Percentiles rank a stretch among this genome's conserved stretches.
Conservation (phyloP, 2,329 filamentous ascomycete species). For the Scytalidium lignicola region DNA sequence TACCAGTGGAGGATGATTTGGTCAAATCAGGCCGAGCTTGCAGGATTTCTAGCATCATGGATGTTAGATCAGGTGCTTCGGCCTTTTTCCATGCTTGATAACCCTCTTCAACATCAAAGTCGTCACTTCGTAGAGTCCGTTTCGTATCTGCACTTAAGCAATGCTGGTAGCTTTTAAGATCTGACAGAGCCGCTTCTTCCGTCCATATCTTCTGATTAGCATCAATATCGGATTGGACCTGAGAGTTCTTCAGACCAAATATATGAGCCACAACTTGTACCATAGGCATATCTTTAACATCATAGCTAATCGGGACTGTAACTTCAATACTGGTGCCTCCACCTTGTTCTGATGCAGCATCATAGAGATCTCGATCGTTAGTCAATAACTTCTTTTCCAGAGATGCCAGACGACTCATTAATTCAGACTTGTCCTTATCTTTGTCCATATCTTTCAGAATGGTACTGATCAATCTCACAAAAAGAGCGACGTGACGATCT, state of each 20-base stretch:
- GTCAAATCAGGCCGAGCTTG: conserved; percentile 81
- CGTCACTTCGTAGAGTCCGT: conserved; percentile 69
- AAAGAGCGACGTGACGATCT: conserved; percentile 90
- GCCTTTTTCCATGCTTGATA: conserved; percentile 87
- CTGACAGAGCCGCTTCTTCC: conserved; percentile 81
- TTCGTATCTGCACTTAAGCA: conserved; percentile 77
- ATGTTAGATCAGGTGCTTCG: conserved; percentile 81
- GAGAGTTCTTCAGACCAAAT: conserved; percentile 72
- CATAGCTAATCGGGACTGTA: conserved; percentile 76
- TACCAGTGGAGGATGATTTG: conserved; percentile 46
- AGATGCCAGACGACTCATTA: conserved; percentile 70
- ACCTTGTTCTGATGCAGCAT: conserved; percentile 53
- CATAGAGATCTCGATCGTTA: conserved; percentile 84
- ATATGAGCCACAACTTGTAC: conserved; percentile 83
- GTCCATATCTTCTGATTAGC: conserved; percentile 79
- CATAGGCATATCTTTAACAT: conserved; percentile 95
- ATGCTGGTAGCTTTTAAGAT: conserved; percentile 90
- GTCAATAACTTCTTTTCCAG: conserved; percentile 91
- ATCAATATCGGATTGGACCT: conserved; percentile 85
- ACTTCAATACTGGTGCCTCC: conserved; percentile 70
- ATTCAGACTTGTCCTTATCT: conserved; percentile 77
- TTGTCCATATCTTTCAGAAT: conserved; percentile 81
- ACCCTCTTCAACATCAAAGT: conserved; percentile 86
- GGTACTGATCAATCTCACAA: conserved; percentile 77
- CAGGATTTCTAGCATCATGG: conserved; percentile 89